These are phyloP conservation scores for Backusella westeae DNA, from an alignment of 192 early-diverging fungal species.

Conservation along the genomic window DNA sequence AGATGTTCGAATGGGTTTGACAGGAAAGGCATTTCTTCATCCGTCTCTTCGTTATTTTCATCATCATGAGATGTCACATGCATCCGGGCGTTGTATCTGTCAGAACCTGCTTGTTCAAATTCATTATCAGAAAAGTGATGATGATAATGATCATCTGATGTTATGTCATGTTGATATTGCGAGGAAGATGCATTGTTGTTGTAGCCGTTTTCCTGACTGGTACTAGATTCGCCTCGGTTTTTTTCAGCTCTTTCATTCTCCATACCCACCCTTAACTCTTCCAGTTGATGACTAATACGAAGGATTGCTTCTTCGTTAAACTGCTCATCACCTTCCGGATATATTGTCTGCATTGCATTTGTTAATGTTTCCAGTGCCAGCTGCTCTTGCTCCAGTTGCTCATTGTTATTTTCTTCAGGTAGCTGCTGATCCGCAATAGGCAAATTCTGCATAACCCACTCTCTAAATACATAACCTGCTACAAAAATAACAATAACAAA, in stretches of 20 bases:
- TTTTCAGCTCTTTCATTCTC: neutral
- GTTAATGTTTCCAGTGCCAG: constrained; percentile 15
- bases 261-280: neutral
- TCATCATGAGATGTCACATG: neutral
- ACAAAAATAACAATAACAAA: constrained; percentile 77
- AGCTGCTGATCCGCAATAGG: constrained; percentile 27
- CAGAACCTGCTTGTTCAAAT: neutral
- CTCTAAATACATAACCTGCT: constrained; percentile 79
- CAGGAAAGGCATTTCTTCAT: constrained; percentile 1
- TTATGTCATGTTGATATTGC: neutral
- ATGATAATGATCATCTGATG: neutral
- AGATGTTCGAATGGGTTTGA: neutral
- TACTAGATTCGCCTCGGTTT: neutral
- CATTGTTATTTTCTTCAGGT: constrained; percentile 6
- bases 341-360: constrained; percentile 19
- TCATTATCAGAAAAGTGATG: constrained; percentile 2
- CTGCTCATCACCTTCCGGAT: neutral
- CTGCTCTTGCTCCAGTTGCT: constrained; percentile 15
- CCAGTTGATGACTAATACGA: neutral
- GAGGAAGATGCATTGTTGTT: neutral
- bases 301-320: neutral
- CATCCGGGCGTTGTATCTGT: neutral
- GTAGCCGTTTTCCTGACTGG: neutral
- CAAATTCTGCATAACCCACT: constrained; percentile 81
- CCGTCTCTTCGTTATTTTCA: neutral